Percentiles rank a stretch among this genome's conserved stretches.
Conservation (phyloP, 306 rosid species). For the Vigna hirtella region DNA sequence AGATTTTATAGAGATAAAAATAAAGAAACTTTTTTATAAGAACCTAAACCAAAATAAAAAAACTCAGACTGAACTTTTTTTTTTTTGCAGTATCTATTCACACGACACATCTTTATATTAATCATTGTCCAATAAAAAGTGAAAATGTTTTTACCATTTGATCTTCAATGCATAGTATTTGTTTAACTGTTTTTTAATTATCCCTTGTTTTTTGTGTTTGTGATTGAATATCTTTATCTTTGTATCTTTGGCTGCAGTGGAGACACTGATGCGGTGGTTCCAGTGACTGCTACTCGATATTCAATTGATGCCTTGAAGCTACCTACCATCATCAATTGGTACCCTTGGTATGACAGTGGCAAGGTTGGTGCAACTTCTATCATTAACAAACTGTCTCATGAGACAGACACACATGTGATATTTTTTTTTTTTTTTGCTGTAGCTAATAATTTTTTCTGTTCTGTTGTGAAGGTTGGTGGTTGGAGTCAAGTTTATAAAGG, state of each 20-base stretch:
- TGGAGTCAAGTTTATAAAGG: conserved; percentile 93
- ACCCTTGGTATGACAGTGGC: conserved; percentile 82
- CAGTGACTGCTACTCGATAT: conserved; percentile 85
- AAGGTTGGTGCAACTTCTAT: conserved; percentile 70
- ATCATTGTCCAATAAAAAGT: neutral
- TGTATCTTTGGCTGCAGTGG: conserved; percentile 60
- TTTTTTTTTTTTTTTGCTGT: neutral
- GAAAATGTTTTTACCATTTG: too few species aligned
- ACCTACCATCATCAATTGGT: conserved; percentile 82
- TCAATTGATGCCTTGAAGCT: conserved; percentile 89
- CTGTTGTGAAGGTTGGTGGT: conserved; percentile 81
- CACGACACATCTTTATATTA: too few species aligned
- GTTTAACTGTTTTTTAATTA: neutral
- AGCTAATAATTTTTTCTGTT: conserved; percentile 36
- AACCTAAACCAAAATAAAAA: too few species aligned
- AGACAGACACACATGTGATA: neutral
- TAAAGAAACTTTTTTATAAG: too few species aligned
- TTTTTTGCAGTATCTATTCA: neutral
- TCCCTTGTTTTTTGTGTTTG: conserved; percentile 18
- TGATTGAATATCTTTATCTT: conserved; percentile 1
- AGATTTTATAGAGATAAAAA: too few species aligned
- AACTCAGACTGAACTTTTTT: too few species aligned
- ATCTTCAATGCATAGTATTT: neutral
- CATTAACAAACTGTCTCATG: neutral
- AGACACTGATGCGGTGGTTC: conserved; percentile 93